Base-by-base conservation (phyloP, 2,329 filamentous ascomycete species). In the Beauveria caledonica region DNA sequence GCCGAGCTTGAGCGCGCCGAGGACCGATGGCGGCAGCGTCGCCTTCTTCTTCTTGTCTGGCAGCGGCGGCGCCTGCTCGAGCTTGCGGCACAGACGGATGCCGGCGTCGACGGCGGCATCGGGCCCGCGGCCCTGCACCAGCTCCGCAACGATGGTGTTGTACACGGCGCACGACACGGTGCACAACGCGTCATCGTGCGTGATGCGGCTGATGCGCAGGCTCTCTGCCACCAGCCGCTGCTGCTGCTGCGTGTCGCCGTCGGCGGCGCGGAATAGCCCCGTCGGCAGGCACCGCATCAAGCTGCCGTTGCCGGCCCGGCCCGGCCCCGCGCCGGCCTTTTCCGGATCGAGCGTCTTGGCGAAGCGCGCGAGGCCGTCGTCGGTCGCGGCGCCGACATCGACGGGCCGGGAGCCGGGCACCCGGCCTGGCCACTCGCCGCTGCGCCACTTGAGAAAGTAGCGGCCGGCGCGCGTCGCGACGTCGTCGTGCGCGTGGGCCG, bases 261-360 rank as follows among this genome's bases (percentile, higher is more conserved):
- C 53, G 11, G 72, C 68, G 0, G 17, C 21, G 33, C 70, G 69
- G 55, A 80, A 78, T 15, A 79, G 64, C 0, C 68, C 77, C 0
- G 76, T 79, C 0, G 78, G 73, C 1, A 80, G 68, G 62, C 78
- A 80, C 3, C 78, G 70, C 78, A 80, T 80, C 62, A 80, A 64
- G 40, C 73, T 76, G 5, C 78, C 77, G 58, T 80, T 79, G 15
- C 78, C 78, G 0, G 75, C 73, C 7, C 64, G 65, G 3, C 72
- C 75, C 2, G 63, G 51, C 0, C 77, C 78, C 0, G 75, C 74
- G 4, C 77, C 77, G 0, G 70, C 69, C 0, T 50, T 66, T 2
- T 65, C 66, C 5, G 70, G 69, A 56, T 78, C 69, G 3, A 63
- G 44, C 0, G 66, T 64, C 6, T 46, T 7, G 48, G 64, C 44